These are phyloP conservation scores for Cryphonectria naterciae DNA, from an alignment of 2,329 filamentous ascomycete genomes.

Conservation along the genomic window DNA sequence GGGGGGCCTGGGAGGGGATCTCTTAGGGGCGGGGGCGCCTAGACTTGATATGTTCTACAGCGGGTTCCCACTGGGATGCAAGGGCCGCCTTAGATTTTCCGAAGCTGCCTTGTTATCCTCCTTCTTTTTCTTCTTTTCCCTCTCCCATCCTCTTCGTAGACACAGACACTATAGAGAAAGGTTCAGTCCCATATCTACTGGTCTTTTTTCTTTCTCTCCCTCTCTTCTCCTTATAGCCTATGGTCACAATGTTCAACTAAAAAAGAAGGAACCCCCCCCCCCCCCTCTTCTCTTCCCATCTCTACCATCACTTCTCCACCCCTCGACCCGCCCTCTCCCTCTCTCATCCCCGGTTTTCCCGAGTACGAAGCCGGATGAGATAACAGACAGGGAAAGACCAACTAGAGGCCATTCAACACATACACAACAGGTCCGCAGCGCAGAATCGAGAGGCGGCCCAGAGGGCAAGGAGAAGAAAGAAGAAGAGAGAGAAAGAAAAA, in stretches of 20 bases:
- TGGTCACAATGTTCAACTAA: background rate
- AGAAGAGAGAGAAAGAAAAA: background rate
- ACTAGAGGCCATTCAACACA: background rate
- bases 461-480: background rate
- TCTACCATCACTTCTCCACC: background rate
- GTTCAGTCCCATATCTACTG: background rate
- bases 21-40: background rate
- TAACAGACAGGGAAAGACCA: background rate
- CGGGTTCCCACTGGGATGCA: background rate
- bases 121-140: background rate
- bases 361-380: background rate
- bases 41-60: background rate
- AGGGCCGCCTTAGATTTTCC: slow-evolving; percentile 6
- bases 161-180: background rate
- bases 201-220: background rate
- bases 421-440: background rate
- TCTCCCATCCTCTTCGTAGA: no score
- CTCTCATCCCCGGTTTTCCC: background rate
- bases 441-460: background rate
- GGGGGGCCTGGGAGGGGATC: background rate
- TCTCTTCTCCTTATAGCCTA: background rate
- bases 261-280: background rate
- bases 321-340: background rate
- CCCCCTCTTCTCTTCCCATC: background rate
- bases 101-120: background rate